These are phyloP conservation scores for Gossypium raimondii DNA, from an alignment of 345 rosid genomes.

Conservation along the genomic window DNA sequence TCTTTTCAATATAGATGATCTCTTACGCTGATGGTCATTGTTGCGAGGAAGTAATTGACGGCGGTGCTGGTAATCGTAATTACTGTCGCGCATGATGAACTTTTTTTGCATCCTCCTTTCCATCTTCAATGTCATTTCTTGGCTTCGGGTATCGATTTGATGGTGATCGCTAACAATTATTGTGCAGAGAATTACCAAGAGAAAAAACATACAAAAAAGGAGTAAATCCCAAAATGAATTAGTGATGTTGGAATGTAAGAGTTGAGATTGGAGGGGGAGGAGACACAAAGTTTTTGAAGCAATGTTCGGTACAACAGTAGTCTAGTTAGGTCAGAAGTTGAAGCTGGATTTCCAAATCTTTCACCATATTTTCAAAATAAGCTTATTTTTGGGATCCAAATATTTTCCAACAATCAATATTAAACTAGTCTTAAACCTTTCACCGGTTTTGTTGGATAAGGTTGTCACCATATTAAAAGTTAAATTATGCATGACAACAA, in stretches of 20 bases:
- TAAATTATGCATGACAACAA: neutral
- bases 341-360: neutral
- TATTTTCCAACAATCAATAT: too few species aligned
- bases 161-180: neutral
- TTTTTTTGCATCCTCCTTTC: neutral
- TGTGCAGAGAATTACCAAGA: neutral
- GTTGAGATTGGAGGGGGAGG: neutral
- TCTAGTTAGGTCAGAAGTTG: neutral
- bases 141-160: neutral
- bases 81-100: neutral
- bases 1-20: neutral
- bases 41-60: neutral
- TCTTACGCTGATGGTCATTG: neutral
- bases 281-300: neutral
- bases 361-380: too few species aligned
- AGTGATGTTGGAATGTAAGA: neutral
- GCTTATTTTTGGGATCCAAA: too few species aligned
- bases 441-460: too few species aligned
- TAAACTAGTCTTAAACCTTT: too few species aligned
- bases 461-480: too few species aligned
- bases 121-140: neutral
- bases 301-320: neutral
- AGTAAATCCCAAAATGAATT: too few species aligned
- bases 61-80: neutral
- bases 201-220: neutral